Base-by-base conservation (phyloP, 1,284 basidiomycete genomes). In the Hortiboletus rubellus region DNA sequence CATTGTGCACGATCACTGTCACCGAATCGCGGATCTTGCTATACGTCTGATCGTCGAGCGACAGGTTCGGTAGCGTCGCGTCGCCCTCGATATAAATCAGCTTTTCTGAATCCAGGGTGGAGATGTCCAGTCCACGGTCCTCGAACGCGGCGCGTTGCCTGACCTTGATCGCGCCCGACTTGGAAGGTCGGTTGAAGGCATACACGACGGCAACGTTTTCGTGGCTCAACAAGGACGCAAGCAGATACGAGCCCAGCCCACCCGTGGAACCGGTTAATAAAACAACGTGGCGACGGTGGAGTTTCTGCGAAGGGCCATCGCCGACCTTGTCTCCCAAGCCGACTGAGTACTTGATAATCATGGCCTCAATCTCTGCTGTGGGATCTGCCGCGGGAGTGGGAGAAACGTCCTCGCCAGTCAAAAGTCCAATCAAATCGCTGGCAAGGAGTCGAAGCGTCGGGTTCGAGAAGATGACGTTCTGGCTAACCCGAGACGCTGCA, bases 261-360 rank as follows among this genome's bases (percentile, higher is more conserved):
- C 71, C 74, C 8, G 72, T 72, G 5, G 72, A 64, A 6, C 72
- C 71, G 0, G 74, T 74, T 49, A 73, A 34, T 7, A 74, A 46
- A 8, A 73, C 58, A 3, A 67, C 58, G 15, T 62, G 51, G 11
- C 37, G 31, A 24, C 46, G 15, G 14, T 31, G 33, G 33, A 0
- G 5, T 27, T 8, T 33, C 27, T 37, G 27, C 27, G 27, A 44
- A 27, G 31, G 1, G 11, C 5, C 27, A 46, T 36, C 11, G 10
- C 36, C 34, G 10, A 38, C 18, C 15, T 38, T 31, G n/a, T 44
- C 42, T 14, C 33, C 50, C 50, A 61, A 34, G 2, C 59, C 55
- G 7, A 52, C 14, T n/a, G 27, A 27, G 27, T 27, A 27, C 27
- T 27, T 27, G 27, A 5, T 27, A 27, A 27, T 27, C 27, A 73